phyloP scores from a whole-genome alignment of 2,329 filamentous ascomycete genomes.

The Anisogramma anomala region DNA sequence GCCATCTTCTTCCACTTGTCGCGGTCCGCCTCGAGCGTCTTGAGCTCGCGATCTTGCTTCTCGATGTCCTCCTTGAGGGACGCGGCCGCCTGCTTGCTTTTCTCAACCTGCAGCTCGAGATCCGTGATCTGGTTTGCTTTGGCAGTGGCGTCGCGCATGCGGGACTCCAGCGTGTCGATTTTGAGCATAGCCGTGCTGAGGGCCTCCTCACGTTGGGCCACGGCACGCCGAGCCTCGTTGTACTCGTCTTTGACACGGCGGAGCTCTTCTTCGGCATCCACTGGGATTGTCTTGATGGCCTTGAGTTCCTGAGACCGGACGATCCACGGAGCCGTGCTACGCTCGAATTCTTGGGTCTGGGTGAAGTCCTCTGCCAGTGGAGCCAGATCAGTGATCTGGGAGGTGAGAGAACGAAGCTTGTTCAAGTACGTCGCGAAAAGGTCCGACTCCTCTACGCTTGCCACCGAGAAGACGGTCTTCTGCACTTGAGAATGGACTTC shows the following conservation, averaged over 20 bases:
- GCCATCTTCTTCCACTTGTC: constrained; percentile 63
- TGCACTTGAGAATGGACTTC: constrained; percentile 57
- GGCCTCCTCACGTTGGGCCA: constrained; percentile 65
- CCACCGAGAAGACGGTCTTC: constrained; percentile 39
- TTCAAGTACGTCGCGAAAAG: constrained; percentile 57
- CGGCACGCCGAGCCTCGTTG: constrained; percentile 59
- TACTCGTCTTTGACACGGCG: constrained; percentile 69
- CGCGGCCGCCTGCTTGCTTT: constrained; percentile 37
- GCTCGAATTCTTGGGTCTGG: constrained; percentile 69
- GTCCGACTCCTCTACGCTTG: constrained; percentile 50
- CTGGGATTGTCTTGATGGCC: constrained; percentile 65
- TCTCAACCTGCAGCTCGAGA: constrained; percentile 48
- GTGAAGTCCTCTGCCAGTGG: constrained; percentile 58
- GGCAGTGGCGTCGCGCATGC: constrained; percentile 72
- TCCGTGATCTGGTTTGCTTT: constrained; percentile 60
- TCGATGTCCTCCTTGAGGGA: constrained; percentile 53
- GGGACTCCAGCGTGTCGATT: constrained; percentile 81
- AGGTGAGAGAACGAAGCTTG: constrained; percentile 53
- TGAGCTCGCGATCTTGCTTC: constrained; percentile 55
- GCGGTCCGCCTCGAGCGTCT: constrained; percentile 51
- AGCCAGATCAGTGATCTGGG: constrained; percentile 58
- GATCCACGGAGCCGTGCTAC: constrained; percentile 67
- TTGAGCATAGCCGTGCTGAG: constrained; percentile 82
- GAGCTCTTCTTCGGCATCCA: constrained; percentile 78
- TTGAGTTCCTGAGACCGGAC: constrained; percentile 71